Evolutionary conservation across 1,139 yeast genomes (phyloP), one percentile per base, ranked within the genome.

Genomic region (Lodderomyces theae): DNA sequence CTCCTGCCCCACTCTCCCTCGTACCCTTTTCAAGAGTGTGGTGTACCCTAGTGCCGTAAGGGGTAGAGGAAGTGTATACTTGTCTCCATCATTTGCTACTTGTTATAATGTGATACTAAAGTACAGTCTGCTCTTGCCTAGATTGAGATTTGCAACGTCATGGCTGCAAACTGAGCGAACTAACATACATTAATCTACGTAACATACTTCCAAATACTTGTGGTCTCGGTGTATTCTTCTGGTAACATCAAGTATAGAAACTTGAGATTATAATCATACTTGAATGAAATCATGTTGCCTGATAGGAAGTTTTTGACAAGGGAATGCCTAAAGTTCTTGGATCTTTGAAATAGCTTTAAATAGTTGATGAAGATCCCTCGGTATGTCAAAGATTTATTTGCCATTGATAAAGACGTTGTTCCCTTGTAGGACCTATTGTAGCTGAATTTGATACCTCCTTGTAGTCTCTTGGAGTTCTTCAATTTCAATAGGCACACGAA

Each of bases 381-480:
- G 43, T 66, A 63, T 1, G 70, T 61, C 39, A 72, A 58, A 1
- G 77, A 61, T 44, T 68, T 67, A 49, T 72, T 72, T 7, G 64
- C 55, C 47, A 72, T 50, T 35, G 49, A 51, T 23, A 69, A 40
- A 45, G 66, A 64, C 38, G 57, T 61, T 4, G 60, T 53, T 6
- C 48, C 44, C 4, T 39, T 32, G 6, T 36, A 35, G 8, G 44
- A 35, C 6, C 37, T 47, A 22, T 60, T 25, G 37, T 60, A 54
- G 13, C 62, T 63, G 44, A 86, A 67, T 6, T 61, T 64, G 5
- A 92, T 69, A 0, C 97, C 97, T 1, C 96, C 96, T n/a, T 97
- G 98, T 15, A 94, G 66, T 48, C 99, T 69, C 43, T 77, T 79
- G 9, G 89, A 81, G 56, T 90, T 94, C 58, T 92, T 94, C 38